phyloP scores from a whole-genome alignment of 495 filamentous ascomycete species.

The Talaromyces liani region DNA sequence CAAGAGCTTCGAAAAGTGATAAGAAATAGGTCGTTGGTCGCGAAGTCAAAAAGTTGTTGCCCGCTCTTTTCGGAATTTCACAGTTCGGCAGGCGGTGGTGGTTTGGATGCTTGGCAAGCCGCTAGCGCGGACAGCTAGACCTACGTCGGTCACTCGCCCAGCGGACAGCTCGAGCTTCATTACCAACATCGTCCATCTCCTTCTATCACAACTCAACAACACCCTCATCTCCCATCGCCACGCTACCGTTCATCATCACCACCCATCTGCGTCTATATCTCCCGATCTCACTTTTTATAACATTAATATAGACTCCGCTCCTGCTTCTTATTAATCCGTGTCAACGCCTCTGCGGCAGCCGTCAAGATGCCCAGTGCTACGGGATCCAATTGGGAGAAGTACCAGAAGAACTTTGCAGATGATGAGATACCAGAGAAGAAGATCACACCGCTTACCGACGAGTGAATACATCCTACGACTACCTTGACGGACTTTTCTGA shows the following conservation, averaged over 20 bases:
- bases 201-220: slow-evolving; percentile 1
- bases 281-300: background rate
- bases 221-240: background rate
- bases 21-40: background rate
- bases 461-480: slow-evolving; percentile 50
- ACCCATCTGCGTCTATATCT: background rate
- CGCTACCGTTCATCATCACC: background rate
- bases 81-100: slow-evolving; percentile 26
- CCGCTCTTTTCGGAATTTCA: slow-evolving; percentile 8
- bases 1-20: background rate
- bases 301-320: background rate
- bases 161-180: slow-evolving; percentile 7
- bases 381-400: slow-evolving; percentile 95
- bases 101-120: slow-evolving; percentile 34
- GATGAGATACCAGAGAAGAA: slow-evolving; percentile 99
- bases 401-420: slow-evolving; percentile 90
- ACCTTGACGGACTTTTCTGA: slow-evolving; percentile 14
- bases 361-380: slow-evolving; percentile 80
- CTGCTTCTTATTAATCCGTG: background rate
- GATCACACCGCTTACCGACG: slow-evolving; percentile 91
- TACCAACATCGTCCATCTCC: slow-evolving; percentile 4
- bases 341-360: slow-evolving; percentile 3
- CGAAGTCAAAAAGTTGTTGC: background rate
- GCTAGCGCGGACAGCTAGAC: slow-evolving; percentile 25
- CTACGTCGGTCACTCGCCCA: background rate